Evolutionary conservation across 345 rosid genomes (phyloP).

Genomic region (Heritiera littoralis): DNA sequence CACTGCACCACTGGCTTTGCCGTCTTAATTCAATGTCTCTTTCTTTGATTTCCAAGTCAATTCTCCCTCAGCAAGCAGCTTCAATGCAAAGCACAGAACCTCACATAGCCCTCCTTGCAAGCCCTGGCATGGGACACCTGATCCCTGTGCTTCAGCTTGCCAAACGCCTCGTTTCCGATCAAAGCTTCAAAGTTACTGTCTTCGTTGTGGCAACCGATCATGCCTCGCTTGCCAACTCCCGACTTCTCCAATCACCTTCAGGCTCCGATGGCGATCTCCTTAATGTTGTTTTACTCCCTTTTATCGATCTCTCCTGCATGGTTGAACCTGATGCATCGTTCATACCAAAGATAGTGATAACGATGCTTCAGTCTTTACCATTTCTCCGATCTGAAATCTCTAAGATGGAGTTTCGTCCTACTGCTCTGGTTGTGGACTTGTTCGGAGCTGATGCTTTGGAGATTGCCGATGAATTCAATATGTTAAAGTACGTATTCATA

Average conservation of each 20-base stretch:
- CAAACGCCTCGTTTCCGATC: constrained; percentile 30
- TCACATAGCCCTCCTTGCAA: constrained; percentile 39
- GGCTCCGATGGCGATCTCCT: constrained; percentile 5
- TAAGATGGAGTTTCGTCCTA: constrained; percentile 24
- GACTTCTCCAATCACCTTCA: constrained; percentile 16
- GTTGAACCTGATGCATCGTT: constrained; percentile 8
- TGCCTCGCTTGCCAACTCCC: constrained; percentile 20
- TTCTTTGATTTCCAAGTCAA: not conserved
- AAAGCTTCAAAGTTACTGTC: constrained; percentile 35
- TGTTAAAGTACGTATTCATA: constrained; percentile 45
- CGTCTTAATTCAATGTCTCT: not conserved
- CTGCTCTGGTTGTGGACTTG: constrained; percentile 45
- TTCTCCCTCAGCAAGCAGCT: not conserved
- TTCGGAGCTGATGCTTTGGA: constrained; percentile 47
- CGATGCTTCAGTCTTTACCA: constrained; percentile 27
- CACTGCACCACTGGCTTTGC: too few species aligned
- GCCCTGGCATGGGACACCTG: constrained; percentile 56
- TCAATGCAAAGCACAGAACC: constrained; percentile 10
- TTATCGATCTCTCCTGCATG: constrained; percentile 22
- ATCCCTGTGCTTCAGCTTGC: constrained; percentile 49
- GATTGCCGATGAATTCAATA: constrained; percentile 47
- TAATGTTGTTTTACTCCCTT: constrained; percentile 30
- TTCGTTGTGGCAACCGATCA: constrained; percentile 28
- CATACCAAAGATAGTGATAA: not conserved
- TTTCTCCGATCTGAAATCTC: constrained; percentile 27